These are phyloP conservation scores for Metschnikowia kofuensis DNA, from an alignment of 805 yeast species.

Conservation along the genomic window DNA sequence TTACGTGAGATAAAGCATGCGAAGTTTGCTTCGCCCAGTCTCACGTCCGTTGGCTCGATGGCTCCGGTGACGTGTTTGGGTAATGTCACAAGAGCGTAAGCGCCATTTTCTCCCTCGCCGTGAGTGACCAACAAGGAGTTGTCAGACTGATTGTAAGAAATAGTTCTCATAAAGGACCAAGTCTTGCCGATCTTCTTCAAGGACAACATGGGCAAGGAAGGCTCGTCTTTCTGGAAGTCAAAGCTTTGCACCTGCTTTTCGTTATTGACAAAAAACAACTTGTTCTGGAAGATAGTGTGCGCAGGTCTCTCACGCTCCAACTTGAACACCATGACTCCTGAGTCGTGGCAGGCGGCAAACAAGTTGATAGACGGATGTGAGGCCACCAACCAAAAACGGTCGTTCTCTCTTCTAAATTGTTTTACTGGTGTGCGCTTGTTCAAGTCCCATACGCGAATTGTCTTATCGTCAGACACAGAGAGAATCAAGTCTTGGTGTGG, in stretches of 20 bases:
- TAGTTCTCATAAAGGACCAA: slow-evolving; percentile 80
- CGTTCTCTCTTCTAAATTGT: slow-evolving; percentile 90
- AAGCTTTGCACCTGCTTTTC: slow-evolving; percentile 84
- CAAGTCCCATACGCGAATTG: slow-evolving; percentile 95
- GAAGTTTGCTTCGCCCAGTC: slow-evolving; percentile 76
- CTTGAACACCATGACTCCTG: slow-evolving; percentile 97
- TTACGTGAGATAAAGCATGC: slow-evolving; percentile 94
- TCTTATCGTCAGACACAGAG: slow-evolving; percentile 94
- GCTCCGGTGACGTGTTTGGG: slow-evolving; percentile 92
- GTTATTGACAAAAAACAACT: slow-evolving; percentile 69
- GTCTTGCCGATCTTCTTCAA: slow-evolving; percentile 80
- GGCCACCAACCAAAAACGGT: slow-evolving; percentile 90
- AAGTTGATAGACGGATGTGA: slow-evolving; percentile 88
- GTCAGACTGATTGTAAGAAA: slow-evolving; percentile 92
- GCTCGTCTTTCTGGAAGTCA: slow-evolving; percentile 62
- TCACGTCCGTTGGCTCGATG: slow-evolving; percentile 80
- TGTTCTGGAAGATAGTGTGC: slow-evolving; percentile 67
- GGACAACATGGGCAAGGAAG: slow-evolving; percentile 75
- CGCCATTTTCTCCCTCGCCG: slow-evolving; percentile 63
- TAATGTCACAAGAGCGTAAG: slow-evolving; percentile 69
- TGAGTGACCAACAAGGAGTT: slow-evolving; percentile 80
- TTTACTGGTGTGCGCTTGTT: slow-evolving; percentile 91
- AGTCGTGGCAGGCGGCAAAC: slow-evolving; percentile 95
- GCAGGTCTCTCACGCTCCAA: slow-evolving; percentile 97
- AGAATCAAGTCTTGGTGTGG: slow-evolving; percentile 89